Base-by-base conservation (phyloP, 2,329 filamentous ascomycete genomes). In the Neofusicoccum umdonicola region DNA sequence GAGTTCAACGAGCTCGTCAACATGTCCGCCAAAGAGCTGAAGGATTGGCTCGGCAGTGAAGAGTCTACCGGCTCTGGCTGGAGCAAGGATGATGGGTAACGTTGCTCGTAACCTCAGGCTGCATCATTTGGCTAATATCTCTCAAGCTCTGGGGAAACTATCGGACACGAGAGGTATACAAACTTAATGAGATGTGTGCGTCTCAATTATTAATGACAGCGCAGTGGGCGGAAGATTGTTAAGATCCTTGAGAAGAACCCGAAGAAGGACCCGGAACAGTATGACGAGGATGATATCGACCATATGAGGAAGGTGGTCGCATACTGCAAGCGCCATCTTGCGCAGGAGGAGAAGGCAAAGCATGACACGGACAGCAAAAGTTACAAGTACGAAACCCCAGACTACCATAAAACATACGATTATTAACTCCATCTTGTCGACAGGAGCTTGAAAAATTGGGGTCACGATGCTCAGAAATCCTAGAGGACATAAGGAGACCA, bases 1-100 rank as follows among this genome's bases (percentile, higher is more conserved):
- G 87, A 90, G 71, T 90, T 89, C 80, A 88, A 89, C 67, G 81
- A 85, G 44, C 75, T 88, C 52, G 86, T 90, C 73, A 90, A 90
- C 74, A 89, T 90, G 87, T 83, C 80, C 11, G 79, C 86, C 1
- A 73, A 80, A 1, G 87, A 89, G 67, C 81, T 90, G 15, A 81
- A 87, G 69, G 78, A 82, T 27, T 90, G 87, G 88, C 81, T 90
- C 27, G 81, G 84, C 67, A 80, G 82, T 6, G 81, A 84, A n/a
- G 81, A 86, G 37, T 89, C 86, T 9, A 79, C 80, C 54, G 81
- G 79, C 17, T 82, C 87, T 1, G 87, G 88, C 2, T 89, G 85
- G 87, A 75, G 75, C 45, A 88, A 88, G 68, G 82, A 85, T 62
- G 68, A 72, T 62, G 70, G 63, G 62, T 58, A 64, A 12, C 11